A percentile compares a stretch with the other conserved stretches of the same genome.
These are phyloP conservation scores for Candida endomychidarum DNA, from an alignment of 805 yeast species.

Conservation along the genomic window DNA sequence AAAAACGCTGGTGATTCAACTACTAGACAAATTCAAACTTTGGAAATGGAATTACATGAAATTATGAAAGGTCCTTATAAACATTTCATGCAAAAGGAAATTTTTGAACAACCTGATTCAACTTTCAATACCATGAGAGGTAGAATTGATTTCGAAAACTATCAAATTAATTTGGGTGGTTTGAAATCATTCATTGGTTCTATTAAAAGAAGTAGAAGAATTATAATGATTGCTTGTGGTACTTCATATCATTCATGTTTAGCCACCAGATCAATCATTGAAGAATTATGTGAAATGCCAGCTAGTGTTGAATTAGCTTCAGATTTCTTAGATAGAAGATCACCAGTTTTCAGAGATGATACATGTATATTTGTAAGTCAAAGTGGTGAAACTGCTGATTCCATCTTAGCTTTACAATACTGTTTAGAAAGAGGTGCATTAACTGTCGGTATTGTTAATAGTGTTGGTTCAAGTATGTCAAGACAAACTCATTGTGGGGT, in stretches of 20 bases:
- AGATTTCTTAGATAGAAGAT: constrained; percentile 88
- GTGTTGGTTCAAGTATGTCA: constrained; percentile 95
- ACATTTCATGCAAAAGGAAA: constrained; percentile 99
- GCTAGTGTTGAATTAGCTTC: constrained; percentile 91
- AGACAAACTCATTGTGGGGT: constrained; percentile 99
- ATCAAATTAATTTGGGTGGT: constrained; percentile 83
- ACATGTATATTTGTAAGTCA: constrained; percentile 97
- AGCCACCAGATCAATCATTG: constrained; percentile 95
- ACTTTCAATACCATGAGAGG: constrained; percentile 99
- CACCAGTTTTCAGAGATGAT: constrained; percentile 98
- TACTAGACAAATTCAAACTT: constrained; percentile 91
- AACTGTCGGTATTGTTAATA: constrained; percentile 95
- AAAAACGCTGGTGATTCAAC: constrained; percentile 82
- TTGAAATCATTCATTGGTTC: constrained; percentile 79
- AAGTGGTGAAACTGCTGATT: constrained; percentile 98
- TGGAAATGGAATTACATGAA: constrained; percentile 95
- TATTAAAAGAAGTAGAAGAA: constrained; percentile 90
- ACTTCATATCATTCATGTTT: constrained; percentile 98
- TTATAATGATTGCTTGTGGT: constrained; percentile 99
- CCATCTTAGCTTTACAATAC: constrained; percentile 91
- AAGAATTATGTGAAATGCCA: constrained; percentile 93
- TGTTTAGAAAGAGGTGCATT: constrained; percentile 97
- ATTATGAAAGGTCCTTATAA: constrained; percentile 96
- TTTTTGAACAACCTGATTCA: constrained; percentile 97
- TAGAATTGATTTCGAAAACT: constrained; percentile 87